These are phyloP conservation scores for Botryotinia calthae DNA, from an alignment of 2,329 filamentous ascomycete species.

Conservation along the genomic window DNA sequence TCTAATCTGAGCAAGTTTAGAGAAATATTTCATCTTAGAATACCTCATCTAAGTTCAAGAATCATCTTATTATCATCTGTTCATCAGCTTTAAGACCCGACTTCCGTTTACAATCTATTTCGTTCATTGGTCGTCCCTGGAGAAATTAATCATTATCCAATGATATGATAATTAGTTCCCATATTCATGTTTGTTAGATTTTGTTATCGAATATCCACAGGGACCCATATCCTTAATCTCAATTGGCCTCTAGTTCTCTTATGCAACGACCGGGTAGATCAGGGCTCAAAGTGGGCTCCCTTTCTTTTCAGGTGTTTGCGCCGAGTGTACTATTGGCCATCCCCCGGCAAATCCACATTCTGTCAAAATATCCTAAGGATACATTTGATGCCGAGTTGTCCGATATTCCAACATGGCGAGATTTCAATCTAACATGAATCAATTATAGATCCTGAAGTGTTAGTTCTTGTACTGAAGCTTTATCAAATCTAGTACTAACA, in stretches of 20 bases:
- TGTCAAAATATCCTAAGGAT: not conserved
- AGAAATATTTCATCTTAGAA: not conserved
- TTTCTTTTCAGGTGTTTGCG: not conserved
- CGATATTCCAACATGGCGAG: not conserved
- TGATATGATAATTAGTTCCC: not conserved
- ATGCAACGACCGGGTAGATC: not conserved
- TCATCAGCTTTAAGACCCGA: not conserved
- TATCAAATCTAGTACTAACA: not conserved
- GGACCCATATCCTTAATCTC: not conserved
- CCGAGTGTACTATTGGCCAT: not conserved
- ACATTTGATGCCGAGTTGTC: not conserved
- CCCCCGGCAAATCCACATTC: not conserved
- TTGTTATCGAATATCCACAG: constrained; percentile 3
- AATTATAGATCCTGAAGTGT: not conserved
- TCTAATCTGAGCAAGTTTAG: not conserved
- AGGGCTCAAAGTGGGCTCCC: not conserved
- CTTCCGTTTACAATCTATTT: not conserved
- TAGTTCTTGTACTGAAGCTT: not conserved
- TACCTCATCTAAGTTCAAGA: not conserved
- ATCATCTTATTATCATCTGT: not conserved
- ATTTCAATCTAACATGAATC: not conserved
- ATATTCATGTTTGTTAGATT: not conserved
- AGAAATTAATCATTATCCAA: not conserved
- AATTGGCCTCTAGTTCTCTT: not conserved
- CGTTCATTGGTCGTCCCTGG: not conserved